phyloP scores from a whole-genome alignment of 345 rosid genomes.

The Eucalyptus camaldulensis region DNA sequence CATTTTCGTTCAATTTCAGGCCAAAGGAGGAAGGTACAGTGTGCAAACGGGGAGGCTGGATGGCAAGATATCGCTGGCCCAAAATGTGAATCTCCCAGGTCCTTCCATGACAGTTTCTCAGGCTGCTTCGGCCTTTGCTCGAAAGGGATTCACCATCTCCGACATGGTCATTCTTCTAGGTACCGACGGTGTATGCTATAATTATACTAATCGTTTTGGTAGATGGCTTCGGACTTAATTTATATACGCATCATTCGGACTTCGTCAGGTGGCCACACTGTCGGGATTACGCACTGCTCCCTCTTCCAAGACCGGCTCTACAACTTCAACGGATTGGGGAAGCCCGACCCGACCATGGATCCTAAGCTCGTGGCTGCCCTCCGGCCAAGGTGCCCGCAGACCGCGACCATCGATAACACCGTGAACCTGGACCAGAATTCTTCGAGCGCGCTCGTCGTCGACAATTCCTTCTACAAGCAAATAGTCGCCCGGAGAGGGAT shows the following conservation, averaged over 20 bases:
- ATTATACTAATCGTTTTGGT: background rate
- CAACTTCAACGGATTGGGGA: constrained; percentile 25
- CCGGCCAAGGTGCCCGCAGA: background rate
- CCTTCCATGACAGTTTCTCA: background rate
- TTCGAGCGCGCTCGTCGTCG: constrained; percentile 14
- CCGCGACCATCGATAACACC: background rate
- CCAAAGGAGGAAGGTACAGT: background rate
- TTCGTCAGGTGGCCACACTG: constrained; percentile 36
- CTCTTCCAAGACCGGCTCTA: constrained; percentile 42
- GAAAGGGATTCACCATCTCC: constrained; percentile 7
- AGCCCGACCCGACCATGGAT: constrained; percentile 49
- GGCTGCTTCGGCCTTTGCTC: constrained; percentile 4
- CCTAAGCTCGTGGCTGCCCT: constrained; percentile 6
- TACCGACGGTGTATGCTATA: background rate
- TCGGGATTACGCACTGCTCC: constrained; percentile 41
- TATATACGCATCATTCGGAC: background rate
- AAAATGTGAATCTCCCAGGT: background rate
- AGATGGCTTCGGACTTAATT: background rate
- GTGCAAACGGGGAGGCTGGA: constrained; percentile 2
- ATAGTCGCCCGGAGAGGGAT: constrained; percentile 13
- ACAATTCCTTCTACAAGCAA: constrained; percentile 43
- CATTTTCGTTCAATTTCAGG: background rate
- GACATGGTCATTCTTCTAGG: constrained; percentile 54
- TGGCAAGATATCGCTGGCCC: background rate
- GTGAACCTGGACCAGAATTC: constrained; percentile 34